These are phyloP conservation scores for Trametes gibbosa DNA, from an alignment of 768 basidiomycete genomes.

Conservation along the genomic window DNA sequence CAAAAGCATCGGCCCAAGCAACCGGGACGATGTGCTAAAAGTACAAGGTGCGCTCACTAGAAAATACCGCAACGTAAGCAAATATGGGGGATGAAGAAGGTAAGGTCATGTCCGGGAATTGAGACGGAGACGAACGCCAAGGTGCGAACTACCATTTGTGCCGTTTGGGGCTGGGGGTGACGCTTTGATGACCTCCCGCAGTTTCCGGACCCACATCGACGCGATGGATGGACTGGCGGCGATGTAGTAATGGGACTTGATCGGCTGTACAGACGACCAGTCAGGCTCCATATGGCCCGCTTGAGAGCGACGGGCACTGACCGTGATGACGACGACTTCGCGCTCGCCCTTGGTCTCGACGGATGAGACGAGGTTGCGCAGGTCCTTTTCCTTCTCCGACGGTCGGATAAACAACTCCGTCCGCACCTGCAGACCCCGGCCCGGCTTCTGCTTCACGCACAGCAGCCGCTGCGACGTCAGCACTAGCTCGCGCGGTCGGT, in stretches of 20 bases:
- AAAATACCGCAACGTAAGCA: not conserved
- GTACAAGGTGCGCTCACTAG: constrained; percentile 8
- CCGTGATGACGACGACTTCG: constrained; percentile 61
- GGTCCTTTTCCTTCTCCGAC: constrained; percentile 42
- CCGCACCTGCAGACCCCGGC: constrained; percentile 44
- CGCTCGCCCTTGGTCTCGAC: constrained; percentile 54
- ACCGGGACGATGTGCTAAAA: constrained; percentile 6
- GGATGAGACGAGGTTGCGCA: constrained; percentile 41
- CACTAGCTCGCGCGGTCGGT: constrained; percentile 51
- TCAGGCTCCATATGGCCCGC: constrained; percentile 3
- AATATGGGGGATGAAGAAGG: not conserved
- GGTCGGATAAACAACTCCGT: constrained; percentile 46
- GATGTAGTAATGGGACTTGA: constrained; percentile 37
- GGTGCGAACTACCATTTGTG: not conserved
- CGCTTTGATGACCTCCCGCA: constrained; percentile 28
- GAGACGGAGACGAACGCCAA: constrained; percentile 9
- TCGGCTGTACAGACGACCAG: constrained; percentile 34
- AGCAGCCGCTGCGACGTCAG: constrained; percentile 56
- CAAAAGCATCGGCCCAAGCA: not conserved
- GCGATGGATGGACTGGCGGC: constrained; percentile 28
- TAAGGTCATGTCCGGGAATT: constrained; percentile 19
- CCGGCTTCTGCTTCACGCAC: constrained; percentile 50
- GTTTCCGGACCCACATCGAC: constrained; percentile 32
- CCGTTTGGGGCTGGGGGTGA: constrained; percentile 1
- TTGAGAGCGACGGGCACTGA: constrained; percentile 33